Conservation (phyloP, 768 basidiomycete species). For the Neoboletus brunneissimus region DNA sequence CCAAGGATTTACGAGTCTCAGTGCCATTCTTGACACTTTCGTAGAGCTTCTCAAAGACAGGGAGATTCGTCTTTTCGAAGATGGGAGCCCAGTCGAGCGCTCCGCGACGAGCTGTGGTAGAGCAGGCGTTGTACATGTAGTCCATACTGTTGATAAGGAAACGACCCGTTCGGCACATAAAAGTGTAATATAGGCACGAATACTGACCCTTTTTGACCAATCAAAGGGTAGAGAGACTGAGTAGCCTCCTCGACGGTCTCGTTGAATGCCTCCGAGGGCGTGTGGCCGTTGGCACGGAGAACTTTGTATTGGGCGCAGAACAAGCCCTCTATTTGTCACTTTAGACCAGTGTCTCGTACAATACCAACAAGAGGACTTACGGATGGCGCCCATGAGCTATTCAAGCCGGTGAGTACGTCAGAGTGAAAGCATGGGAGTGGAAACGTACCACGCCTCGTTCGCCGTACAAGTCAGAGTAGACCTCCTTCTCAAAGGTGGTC, state of each 20-base stretch:
- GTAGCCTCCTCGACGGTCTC: constrained; percentile 99
- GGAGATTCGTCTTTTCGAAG: constrained; percentile 91
- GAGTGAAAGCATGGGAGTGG: neutral
- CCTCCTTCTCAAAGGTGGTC: constrained; percentile 99
- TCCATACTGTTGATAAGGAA: constrained; percentile 67
- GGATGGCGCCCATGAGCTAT: constrained; percentile 95
- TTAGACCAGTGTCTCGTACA: constrained; percentile 3
- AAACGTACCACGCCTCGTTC: constrained; percentile 96
- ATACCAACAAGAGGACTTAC: constrained; percentile 42
- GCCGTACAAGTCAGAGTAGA: constrained; percentile 98
- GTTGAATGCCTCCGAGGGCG: constrained; percentile 98
- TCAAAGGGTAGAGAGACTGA: constrained; percentile 95
- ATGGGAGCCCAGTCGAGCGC: constrained; percentile 99
- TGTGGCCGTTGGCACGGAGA: constrained; percentile 93
- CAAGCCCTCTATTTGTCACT: constrained; percentile 69
- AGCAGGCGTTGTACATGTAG: constrained; percentile 99
- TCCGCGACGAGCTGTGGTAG: constrained; percentile 97
- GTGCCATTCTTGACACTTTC: constrained; percentile 92
- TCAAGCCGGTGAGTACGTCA: constrained; percentile 5
- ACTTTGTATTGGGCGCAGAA: constrained; percentile 99
- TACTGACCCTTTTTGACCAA: constrained; percentile 86
- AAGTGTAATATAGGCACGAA: neutral
- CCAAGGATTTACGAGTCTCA: constrained; percentile 95
- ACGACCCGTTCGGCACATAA: neutral
- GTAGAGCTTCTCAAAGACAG: constrained; percentile 94